Percentiles rank a stretch among this genome's conserved stretches.
phyloP scores from a whole-genome alignment of 768 basidiomycete species.

The Boletus fagicola region DNA sequence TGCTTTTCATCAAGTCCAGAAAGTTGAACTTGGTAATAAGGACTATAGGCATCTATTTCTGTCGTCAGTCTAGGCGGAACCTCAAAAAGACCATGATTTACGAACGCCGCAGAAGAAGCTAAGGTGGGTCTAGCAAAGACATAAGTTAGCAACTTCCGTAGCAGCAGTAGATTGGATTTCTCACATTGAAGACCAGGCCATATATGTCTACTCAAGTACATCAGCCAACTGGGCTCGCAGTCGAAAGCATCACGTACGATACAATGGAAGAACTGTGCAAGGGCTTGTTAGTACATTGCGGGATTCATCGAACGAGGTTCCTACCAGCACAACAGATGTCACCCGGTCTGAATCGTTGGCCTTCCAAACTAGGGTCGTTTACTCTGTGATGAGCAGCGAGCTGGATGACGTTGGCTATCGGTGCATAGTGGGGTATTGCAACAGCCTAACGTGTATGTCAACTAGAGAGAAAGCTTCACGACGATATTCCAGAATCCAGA shows the following conservation, averaged over 20 bases:
- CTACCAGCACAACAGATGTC: constrained; percentile 60
- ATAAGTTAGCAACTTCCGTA: constrained; percentile 8
- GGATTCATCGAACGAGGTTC: constrained; percentile 8
- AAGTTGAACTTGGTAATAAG: constrained; percentile 46
- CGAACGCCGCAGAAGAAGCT: constrained; percentile 54
- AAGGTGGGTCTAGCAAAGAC: constrained; percentile 52
- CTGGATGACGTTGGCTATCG: constrained; percentile 64
- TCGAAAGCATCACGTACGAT: constrained; percentile 42
- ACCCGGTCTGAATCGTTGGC: constrained; percentile 55
- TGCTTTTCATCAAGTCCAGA: constrained; percentile 43
- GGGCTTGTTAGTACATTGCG: background rate
- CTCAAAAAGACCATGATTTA: background rate
- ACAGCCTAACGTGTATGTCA: constrained; percentile 42
- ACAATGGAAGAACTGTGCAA: constrained; percentile 54
- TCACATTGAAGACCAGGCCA: constrained; percentile 58
- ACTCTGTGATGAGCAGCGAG: constrained; percentile 52
- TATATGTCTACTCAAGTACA: constrained; percentile 51
- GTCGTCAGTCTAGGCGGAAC: constrained; percentile 6
- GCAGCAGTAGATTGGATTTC: constrained; percentile 6
- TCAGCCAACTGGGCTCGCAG: background rate
- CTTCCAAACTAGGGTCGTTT: constrained; percentile 43
- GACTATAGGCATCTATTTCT: constrained; percentile 48
- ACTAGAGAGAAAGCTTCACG: background rate
- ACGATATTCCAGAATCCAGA: constrained; percentile 16
- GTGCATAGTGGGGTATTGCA: constrained; percentile 56